Percentiles rank a stretch among this genome's conserved stretches.
These are phyloP conservation scores for Clavulina sp. DNA, from an alignment of 768 basidiomycete species.

Conservation along the genomic window DNA sequence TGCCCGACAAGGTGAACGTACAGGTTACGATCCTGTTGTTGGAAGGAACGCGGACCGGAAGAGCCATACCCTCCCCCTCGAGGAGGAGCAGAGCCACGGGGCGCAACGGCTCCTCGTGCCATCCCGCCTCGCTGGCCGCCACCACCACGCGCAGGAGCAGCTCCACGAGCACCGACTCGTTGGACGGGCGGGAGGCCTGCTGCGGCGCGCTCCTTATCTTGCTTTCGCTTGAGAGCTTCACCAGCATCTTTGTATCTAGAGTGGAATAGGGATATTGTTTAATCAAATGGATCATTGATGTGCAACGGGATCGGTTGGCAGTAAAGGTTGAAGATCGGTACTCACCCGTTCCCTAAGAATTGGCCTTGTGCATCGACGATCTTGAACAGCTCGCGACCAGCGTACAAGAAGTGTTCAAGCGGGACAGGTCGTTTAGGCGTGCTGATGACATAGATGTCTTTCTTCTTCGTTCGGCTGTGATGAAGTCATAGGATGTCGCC, in stretches of 20 bases:
- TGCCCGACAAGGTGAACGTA: conserved; percentile 84
- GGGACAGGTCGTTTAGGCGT: conserved; percentile 93
- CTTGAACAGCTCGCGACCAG: conserved; percentile 83
- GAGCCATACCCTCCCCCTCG: conserved; percentile 23
- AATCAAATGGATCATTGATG: neutral
- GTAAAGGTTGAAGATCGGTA: neutral
- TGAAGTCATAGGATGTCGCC: neutral
- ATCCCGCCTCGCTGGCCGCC: conserved; percentile 27
- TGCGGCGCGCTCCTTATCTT: conserved; percentile 95
- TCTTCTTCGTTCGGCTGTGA: conserved; percentile 88
- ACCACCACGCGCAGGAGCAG: conserved; percentile 30
- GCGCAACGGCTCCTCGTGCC: conserved; percentile 30
- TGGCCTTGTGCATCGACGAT: conserved; percentile 71
- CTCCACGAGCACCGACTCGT: conserved; percentile 64
- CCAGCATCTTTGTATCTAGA: conserved; percentile 75
- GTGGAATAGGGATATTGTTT: neutral
- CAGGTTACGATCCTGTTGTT: conserved; percentile 68
- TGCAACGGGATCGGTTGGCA: neutral
- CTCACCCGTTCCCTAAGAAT: conserved; percentile 56
- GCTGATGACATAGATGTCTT: conserved; percentile 97
- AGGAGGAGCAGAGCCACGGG: conserved; percentile 20
- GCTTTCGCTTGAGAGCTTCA: conserved; percentile 79
- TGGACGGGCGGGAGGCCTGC: conserved; percentile 80
- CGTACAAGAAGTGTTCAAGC: conserved; percentile 90
- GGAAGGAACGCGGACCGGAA: conserved; percentile 31